phyloP scores from a whole-genome alignment of 352 stramenopile species.

The Phytophthora multivora region DNA sequence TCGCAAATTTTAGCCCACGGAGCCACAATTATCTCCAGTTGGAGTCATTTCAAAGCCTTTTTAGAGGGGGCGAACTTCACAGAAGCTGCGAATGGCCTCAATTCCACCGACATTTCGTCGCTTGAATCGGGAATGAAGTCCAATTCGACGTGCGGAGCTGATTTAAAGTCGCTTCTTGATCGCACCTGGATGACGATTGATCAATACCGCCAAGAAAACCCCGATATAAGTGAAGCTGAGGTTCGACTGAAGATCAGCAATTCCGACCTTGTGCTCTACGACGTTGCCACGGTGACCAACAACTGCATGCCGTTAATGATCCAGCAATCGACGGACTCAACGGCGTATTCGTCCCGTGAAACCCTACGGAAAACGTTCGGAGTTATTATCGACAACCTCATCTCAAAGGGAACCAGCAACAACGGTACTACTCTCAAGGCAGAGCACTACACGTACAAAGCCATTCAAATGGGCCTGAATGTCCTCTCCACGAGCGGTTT shows the following conservation, averaged over 20 bases:
- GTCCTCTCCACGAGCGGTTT: constrained; percentile 39
- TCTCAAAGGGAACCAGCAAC: constrained; percentile 30
- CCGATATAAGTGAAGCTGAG: constrained; percentile 29
- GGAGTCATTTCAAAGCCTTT: constrained; percentile 17
- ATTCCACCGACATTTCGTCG: constrained; percentile 14
- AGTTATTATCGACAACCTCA: constrained; percentile 44
- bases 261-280: constrained; percentile 46
- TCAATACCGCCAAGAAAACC: constrained; percentile 29
- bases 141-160: constrained; percentile 36
- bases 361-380: constrained; percentile 24
- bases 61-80: constrained; percentile 13
- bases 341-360: constrained; percentile 29
- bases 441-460: constrained; percentile 38
- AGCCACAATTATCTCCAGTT: constrained; percentile 18
- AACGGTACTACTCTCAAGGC: constrained; percentile 34
- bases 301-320: constrained; percentile 25
- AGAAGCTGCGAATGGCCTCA: constrained; percentile 14
- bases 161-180: constrained; percentile 45
- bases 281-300: constrained; percentile 44
- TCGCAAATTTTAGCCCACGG: constrained; percentile 15
- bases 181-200: constrained; percentile 37
- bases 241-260: constrained; percentile 43
- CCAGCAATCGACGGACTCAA: constrained; percentile 2
- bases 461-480: constrained; percentile 38
- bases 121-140: constrained; percentile 36